These are phyloP conservation scores for Eimeria brunetti DNA, from an alignment of 169 alveolate genomes.

Conservation along the genomic window DNA sequence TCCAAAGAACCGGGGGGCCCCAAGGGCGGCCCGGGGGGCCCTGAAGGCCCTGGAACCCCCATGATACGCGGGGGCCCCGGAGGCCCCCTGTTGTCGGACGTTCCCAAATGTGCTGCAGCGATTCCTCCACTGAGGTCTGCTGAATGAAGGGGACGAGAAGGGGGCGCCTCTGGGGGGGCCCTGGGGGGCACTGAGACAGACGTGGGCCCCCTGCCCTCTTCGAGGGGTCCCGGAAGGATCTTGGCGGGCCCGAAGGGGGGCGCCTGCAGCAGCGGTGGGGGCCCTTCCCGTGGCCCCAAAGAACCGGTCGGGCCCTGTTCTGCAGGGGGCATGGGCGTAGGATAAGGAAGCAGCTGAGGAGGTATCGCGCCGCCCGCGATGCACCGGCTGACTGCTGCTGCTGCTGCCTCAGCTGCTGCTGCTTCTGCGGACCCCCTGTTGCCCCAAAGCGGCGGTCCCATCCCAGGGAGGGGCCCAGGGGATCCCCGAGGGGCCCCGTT, in stretches of 20 bases:
- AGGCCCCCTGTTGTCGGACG: neutral
- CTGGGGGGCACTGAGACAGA: neutral
- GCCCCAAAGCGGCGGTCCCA: constrained; percentile 17
- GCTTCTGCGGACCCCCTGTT: constrained; percentile 58
- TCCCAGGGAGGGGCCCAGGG: constrained; percentile 1
- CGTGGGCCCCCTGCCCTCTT: neutral
- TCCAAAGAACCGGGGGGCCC: neutral
- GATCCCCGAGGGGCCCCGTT: neutral
- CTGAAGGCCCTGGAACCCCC: neutral
- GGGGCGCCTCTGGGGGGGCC: constrained; percentile 14
- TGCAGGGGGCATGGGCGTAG: neutral
- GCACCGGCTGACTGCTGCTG: constrained; percentile 72
- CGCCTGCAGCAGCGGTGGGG: neutral
- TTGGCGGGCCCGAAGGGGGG: neutral
- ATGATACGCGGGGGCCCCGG: neutral
- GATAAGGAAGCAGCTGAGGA: constrained; percentile 5
- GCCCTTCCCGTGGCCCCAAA: constrained; percentile 19
- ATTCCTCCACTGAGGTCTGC: neutral
- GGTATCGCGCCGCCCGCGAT: constrained; percentile 34
- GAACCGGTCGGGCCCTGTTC: neutral
- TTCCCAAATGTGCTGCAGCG: neutral
- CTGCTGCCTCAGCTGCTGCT: constrained; percentile 75
- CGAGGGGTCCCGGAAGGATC: neutral
- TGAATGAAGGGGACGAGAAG: neutral
- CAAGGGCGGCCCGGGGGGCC: constrained; percentile 17